Evolutionary conservation across 2,329 filamentous ascomycete genomes (phyloP), one percentile per base, ranked within the genome.

Genomic region (Capronia epimyces): DNA sequence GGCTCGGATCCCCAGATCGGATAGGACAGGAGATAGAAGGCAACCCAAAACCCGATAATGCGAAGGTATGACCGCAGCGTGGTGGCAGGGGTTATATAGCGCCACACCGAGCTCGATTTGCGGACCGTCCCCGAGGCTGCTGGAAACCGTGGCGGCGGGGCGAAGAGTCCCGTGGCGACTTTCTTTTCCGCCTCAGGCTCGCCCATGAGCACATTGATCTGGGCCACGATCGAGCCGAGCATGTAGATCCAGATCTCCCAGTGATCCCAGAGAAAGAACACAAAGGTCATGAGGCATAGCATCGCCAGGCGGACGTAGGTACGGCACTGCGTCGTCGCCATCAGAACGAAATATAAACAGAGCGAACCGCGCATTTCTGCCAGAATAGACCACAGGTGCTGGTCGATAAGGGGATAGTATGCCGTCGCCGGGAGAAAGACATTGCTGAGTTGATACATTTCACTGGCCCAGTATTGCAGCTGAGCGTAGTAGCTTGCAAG

Each of bases 381-480:
- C 12, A 16, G 36, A 21, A 49, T 49, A 10, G 46, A 43, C 46
- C 46, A 49, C 22, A 49, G 27, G 24, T 49, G 39, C n/a, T 34
- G 36, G 29, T 49, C 46, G 32, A 31, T 39, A 16, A 43, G 16
- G 10, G 36, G 22, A 25, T 49, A 49, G 15, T 43, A 29, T 8
- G 39, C 29, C 46, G 15, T 22, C 13, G 10, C 22, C 18, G 29
- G 29, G 7, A 32, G 29, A 13, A 34, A 49, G 15, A 49, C 22
- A 15, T 49, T 25, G 27, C 12, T 42, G n/a, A 49, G 37, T 15
- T 43, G 20, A 16, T 25, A 49, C 24, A 49, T 15, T 6, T 42
- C 36, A 20, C 34, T 18, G 6, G 29, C 22, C 48, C 48, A 50
- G 29, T 36, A 50, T 9, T 16, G 32, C 9, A 50, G 27, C 20